Conservation (phyloP, 345 rosid genomes). For the Odontarrhena argentea region DNA sequence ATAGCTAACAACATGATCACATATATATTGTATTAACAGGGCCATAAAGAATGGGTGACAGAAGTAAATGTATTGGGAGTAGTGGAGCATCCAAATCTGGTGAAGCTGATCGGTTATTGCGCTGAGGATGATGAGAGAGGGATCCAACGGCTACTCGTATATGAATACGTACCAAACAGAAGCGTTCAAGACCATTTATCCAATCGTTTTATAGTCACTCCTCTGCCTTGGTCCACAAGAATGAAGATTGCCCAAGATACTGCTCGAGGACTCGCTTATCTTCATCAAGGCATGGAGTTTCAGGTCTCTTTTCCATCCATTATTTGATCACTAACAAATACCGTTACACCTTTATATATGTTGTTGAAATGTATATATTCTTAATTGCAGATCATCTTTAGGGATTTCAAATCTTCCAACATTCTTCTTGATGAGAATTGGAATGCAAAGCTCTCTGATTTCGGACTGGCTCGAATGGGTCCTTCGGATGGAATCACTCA, state of each 20-base stretch:
- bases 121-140: constrained; percentile 98
- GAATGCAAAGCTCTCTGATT: constrained; percentile 94
- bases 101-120: constrained; percentile 85
- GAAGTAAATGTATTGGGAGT: constrained; percentile 93
- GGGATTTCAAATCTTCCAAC: constrained; percentile 96
- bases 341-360: neutral
- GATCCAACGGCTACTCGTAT: constrained; percentile 80
- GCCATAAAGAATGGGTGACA: constrained; percentile 98
- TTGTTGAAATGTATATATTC: constrained; percentile 1
- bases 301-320: constrained; percentile 54
- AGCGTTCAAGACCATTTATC: constrained; percentile 93
- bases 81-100: constrained; percentile 93
- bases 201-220: constrained; percentile 58
- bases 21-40: constrained; percentile 45
- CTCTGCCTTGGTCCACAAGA: constrained; percentile 81
- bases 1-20: neutral
- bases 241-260: constrained; percentile 83
- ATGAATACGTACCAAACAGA: constrained; percentile 86
- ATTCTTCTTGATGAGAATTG: constrained; percentile 87
- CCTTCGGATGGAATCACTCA: constrained; percentile 90
- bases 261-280: constrained; percentile 84
- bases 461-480: constrained; percentile 94
- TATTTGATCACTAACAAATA: neutral
- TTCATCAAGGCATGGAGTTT: constrained; percentile 94
- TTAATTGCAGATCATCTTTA: constrained; percentile 74